Conservation (phyloP, 2,329 filamentous ascomycete species). For the Calcarisporium arbuscula region DNA sequence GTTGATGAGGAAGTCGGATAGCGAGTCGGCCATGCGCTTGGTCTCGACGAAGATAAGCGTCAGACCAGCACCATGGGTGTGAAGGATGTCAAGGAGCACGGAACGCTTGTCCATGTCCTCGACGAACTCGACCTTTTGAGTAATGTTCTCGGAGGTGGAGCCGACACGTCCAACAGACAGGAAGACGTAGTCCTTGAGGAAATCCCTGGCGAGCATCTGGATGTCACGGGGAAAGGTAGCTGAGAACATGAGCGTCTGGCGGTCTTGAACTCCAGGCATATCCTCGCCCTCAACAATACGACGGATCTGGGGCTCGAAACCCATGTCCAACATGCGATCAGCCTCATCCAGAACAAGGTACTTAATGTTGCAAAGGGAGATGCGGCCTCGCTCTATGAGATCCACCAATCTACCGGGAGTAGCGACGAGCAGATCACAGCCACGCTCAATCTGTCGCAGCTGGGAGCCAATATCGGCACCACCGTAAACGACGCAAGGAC, state of each 20-base stretch:
- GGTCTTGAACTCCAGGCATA: slow-evolving; percentile 77
- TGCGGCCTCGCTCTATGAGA: slow-evolving; percentile 95
- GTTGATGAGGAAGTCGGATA: slow-evolving; percentile 98
- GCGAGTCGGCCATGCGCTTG: slow-evolving; percentile 97
- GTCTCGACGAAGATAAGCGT: slow-evolving; percentile 99
- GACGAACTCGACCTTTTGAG: slow-evolving; percentile 96
- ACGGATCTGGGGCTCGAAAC: slow-evolving; percentile 99
- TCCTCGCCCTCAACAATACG: slow-evolving; percentile 98
- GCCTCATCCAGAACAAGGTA: slow-evolving; percentile 98
- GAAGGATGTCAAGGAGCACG: slow-evolving; percentile 91
- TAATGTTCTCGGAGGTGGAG: slow-evolving; percentile 99
- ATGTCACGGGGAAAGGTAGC: slow-evolving; percentile 99
- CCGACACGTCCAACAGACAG: slow-evolving; percentile 96
- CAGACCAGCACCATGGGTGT: slow-evolving; percentile 83
- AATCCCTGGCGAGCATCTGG: slow-evolving; percentile 97
- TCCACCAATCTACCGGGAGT: slow-evolving; percentile 97
- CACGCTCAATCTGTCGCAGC: slow-evolving; percentile 94
- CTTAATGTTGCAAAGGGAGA: slow-evolving; percentile 97
- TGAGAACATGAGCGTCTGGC: slow-evolving; percentile 99
- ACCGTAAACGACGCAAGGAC: slow-evolving; percentile 96
- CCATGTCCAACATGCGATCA: slow-evolving; percentile 99
- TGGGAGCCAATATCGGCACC: slow-evolving; percentile 98
- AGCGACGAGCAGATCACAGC: slow-evolving; percentile 93
- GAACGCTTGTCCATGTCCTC: slow-evolving; percentile 97
- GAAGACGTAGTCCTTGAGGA: slow-evolving; percentile 99